Conservation (phyloP, 2,329 filamentous ascomycete species). For the Basipetospora chlamydospora region DNA sequence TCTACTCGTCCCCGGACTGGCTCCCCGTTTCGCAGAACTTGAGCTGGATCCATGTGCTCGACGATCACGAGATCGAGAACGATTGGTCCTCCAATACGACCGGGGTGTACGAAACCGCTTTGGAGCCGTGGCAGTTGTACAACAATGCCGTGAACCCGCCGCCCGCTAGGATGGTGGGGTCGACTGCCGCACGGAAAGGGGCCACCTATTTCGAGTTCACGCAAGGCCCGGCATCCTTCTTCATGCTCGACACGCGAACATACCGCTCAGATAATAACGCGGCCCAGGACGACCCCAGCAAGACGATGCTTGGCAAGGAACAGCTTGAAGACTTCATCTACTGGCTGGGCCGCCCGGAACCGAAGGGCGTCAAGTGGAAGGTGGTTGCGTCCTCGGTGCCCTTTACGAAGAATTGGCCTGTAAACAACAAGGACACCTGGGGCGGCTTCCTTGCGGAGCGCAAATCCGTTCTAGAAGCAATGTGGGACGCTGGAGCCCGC, state of each 20-base stretch:
- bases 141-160: conserved; percentile 79
- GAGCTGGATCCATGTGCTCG: conserved; percentile 95
- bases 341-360: conserved; percentile 61
- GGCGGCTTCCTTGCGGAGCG: conserved; percentile 79
- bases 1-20: conserved; percentile 96
- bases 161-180: conserved; percentile 34
- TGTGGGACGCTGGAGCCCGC: conserved; percentile 72
- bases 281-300: conserved; percentile 46
- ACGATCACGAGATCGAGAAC: conserved; percentile 93
- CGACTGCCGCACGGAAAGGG: conserved; percentile 25
- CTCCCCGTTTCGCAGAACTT: conserved; percentile 55
- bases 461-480: conserved; percentile 64
- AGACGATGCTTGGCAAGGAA: conserved; percentile 73
- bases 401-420: conserved; percentile 94
- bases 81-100: conserved; percentile 80
- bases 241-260: conserved; percentile 82
- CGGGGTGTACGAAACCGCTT: conserved; percentile 63
- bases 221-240: conserved; percentile 85
- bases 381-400: conserved; percentile 81
- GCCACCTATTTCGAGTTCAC: conserved; percentile 81
- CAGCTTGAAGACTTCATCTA: conserved; percentile 69
- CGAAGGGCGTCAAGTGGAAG: conserved; percentile 78
- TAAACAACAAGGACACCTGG: conserved; percentile 85
- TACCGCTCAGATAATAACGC: conserved; percentile 59
- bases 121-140: conserved; percentile 77